Evolutionary conservation across 768 basidiomycete species (phyloP).

Genomic region (Amyloporia xantha): DNA sequence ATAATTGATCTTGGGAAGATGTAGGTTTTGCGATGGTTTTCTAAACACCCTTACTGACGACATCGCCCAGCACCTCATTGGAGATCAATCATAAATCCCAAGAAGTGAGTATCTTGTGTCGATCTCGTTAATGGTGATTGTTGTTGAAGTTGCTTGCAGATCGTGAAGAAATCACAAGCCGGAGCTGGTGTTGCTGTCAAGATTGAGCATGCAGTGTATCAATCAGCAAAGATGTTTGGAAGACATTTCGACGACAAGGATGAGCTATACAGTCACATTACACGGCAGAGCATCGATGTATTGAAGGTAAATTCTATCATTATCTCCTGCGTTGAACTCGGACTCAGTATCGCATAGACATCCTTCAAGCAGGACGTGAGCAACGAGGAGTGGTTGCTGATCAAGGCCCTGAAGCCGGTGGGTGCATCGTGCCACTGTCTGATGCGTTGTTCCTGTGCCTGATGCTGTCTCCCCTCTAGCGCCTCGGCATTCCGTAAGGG

Average conservation of each 20-base stretch:
- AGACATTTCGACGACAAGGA: conserved; percentile 96
- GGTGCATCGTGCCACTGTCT: conserved; percentile 16
- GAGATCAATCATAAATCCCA: conserved; percentile 94
- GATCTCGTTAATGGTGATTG: background rate
- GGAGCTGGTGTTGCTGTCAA: conserved; percentile 97
- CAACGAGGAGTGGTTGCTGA: conserved; percentile 89
- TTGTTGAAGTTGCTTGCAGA: conserved; percentile 31
- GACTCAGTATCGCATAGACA: conserved; percentile 36
- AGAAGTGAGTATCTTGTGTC: conserved; percentile 47
- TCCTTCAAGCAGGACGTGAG: conserved; percentile 87
- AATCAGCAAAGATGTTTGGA: conserved; percentile 92
- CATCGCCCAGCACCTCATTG: conserved; percentile 67
- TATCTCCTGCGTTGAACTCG: background rate
- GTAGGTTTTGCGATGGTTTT: conserved; percentile 38
- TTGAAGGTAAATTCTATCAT: conserved; percentile 59
- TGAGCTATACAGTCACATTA: conserved; percentile 85
- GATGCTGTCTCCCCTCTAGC: conserved; percentile 20
- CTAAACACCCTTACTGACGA: background rate
- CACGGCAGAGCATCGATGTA: conserved; percentile 90
- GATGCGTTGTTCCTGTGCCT: background rate
- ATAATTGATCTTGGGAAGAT: conserved; percentile 91
- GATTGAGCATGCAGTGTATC: conserved; percentile 95
- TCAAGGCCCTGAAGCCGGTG: conserved; percentile 80
- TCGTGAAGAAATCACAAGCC: conserved; percentile 90
- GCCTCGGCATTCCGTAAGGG: conserved; percentile 30